Conservation (phyloP, 1,284 basidiomycete species). For the Tilletia indica region DNA sequence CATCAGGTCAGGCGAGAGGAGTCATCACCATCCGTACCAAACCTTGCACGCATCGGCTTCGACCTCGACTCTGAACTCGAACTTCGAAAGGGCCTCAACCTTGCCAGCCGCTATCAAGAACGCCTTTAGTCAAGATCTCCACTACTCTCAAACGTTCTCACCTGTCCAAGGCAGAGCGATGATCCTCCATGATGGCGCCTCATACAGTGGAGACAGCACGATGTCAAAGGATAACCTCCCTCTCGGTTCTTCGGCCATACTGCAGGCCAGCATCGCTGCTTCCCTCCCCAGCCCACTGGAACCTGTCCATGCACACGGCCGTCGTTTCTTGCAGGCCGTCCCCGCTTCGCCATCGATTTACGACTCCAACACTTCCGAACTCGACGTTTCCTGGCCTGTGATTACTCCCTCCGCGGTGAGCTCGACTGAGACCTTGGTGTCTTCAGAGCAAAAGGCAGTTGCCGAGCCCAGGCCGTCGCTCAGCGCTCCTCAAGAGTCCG, state of each 20-base stretch:
- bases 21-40: neutral
- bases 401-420: neutral
- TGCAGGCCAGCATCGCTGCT: neutral
- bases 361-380: neutral
- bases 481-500: too few relatives aligned
- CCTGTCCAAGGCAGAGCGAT: neutral
- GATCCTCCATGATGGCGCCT: neutral
- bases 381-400: neutral
- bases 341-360: neutral
- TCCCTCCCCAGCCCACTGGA: constrained; percentile 10
- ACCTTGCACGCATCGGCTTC: neutral
- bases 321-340: too few relatives aligned
- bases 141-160: neutral
- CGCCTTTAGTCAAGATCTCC: neutral
- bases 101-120: neutral
- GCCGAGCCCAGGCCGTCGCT: too few relatives aligned
- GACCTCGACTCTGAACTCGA: neutral
- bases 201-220: neutral
- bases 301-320: too few relatives aligned
- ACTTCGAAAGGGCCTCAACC: neutral
- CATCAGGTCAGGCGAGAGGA: neutral
- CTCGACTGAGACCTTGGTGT: constrained; percentile 7
- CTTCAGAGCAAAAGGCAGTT: neutral
- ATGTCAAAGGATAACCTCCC: neutral
- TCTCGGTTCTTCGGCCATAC: neutral